Conservation (phyloP, 768 basidiomycete genomes). For the Suillus bovinus region DNA sequence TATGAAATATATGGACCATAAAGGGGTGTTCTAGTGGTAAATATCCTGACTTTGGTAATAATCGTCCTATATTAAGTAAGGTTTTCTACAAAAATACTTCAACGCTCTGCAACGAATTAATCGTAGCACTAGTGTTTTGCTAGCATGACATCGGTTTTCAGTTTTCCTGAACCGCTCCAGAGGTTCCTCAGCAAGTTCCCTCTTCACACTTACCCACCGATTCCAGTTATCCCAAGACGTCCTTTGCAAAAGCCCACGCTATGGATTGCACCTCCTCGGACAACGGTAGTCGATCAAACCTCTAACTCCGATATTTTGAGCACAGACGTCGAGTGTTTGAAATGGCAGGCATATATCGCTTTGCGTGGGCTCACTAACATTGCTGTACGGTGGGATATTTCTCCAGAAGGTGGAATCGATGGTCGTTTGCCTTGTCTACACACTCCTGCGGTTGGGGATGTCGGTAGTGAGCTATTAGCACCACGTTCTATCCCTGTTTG, state of each 20-base stretch:
- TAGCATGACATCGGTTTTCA: conserved; percentile 18
- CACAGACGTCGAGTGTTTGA: conserved; percentile 82
- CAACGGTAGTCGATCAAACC: conserved; percentile 4
- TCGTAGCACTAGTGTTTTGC: not conserved
- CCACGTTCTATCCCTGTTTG: conserved; percentile 72
- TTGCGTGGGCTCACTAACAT: conserved; percentile 53
- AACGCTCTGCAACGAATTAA: not conserved
- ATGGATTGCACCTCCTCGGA: conserved; percentile 61
- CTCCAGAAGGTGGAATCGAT: conserved; percentile 68
- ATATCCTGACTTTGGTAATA: not conserved
- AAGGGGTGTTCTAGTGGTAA: not conserved
- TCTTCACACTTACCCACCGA: conserved; percentile 50
- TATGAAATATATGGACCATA: not conserved
- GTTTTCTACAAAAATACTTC: not conserved
- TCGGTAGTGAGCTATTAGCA: conserved; percentile 53
- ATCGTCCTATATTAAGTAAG: not conserved
- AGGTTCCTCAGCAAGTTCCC: conserved; percentile 62
- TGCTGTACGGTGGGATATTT: conserved; percentile 65
- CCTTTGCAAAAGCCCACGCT: conserved; percentile 46
- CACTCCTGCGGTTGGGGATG: conserved; percentile 40
- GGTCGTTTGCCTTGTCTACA: conserved; percentile 71
- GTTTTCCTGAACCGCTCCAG: conserved; percentile 42
- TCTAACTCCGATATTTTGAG: conserved; percentile 46
- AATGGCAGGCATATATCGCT: conserved; percentile 83
- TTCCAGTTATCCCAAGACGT: conserved; percentile 28